A percentile compares a stretch with the other conserved stretches of the same genome.
Evolutionary conservation across 768 basidiomycete genomes (phyloP).

Genomic region (Lactifluus pinguis): DNA sequence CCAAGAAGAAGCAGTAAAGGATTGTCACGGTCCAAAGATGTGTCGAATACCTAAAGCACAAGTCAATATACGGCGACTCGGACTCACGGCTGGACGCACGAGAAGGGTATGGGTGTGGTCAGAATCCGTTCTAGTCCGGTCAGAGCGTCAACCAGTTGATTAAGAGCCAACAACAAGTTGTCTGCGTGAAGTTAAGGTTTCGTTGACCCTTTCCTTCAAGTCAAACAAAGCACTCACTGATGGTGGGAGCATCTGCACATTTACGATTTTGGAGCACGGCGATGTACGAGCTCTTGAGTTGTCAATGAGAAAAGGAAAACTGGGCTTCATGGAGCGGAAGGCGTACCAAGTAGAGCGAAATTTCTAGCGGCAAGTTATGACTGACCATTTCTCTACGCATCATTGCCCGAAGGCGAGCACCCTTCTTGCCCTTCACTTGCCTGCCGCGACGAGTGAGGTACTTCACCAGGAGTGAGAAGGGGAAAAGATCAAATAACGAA

Average conservation of each 20-base stretch:
- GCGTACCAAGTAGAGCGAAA: constrained; percentile 57
- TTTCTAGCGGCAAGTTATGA: constrained; percentile 61
- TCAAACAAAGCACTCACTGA: constrained; percentile 34
- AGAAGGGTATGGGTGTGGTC: constrained; percentile 71
- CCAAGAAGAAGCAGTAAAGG: constrained; percentile 53
- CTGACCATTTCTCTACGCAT: constrained; percentile 33
- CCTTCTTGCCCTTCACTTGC: constrained; percentile 54
- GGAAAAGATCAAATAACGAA: constrained; percentile 55
- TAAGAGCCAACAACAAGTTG: constrained; percentile 38
- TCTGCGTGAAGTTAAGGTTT: constrained; percentile 27
- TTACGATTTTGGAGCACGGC: constrained; percentile 50
- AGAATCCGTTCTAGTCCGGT: constrained; percentile 66
- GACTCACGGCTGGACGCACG: constrained; percentile 31
- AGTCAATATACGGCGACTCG: background rate
- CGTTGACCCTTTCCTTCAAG: background rate
- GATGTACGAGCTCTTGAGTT: constrained; percentile 60
- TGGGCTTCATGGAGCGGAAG: background rate
- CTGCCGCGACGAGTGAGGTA: constrained; percentile 39
- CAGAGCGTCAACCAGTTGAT: constrained; percentile 51
- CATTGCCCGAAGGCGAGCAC: constrained; percentile 44
- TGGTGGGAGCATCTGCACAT: constrained; percentile 48
- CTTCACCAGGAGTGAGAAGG: constrained; percentile 51
- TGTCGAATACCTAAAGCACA: constrained; percentile 42
- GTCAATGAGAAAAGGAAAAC: constrained; percentile 6
- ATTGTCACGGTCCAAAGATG: constrained; percentile 61